These are phyloP conservation scores for Nothophaeocryptopus gaeumannii DNA, from an alignment of 2,329 filamentous ascomycete genomes.

Conservation along the genomic window DNA sequence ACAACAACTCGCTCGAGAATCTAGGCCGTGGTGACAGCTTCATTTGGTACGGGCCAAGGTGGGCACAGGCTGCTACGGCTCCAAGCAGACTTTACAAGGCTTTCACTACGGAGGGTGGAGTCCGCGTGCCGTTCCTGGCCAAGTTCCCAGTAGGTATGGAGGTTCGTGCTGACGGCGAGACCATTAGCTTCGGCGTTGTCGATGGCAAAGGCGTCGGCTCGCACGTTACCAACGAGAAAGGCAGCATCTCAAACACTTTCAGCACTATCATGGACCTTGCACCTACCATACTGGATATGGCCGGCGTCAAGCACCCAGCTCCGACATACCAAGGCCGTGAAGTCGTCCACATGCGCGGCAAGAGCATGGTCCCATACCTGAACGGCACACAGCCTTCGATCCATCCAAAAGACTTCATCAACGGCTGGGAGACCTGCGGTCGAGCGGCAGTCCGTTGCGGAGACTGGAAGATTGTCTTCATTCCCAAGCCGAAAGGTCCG, in stretches of 20 bases:
- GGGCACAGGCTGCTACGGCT: constrained; percentile 55
- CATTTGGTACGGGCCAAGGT: constrained; percentile 60
- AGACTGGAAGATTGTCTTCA: constrained; percentile 58
- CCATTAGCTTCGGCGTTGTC: constrained; percentile 48
- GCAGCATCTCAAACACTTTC: constrained; percentile 51
- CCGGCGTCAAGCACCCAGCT: constrained; percentile 51
- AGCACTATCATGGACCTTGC: constrained; percentile 46
- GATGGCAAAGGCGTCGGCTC: constrained; percentile 35
- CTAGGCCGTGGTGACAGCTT: constrained; percentile 57
- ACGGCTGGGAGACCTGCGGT: constrained; percentile 58
- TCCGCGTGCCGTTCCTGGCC: constrained; percentile 54
- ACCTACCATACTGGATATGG: constrained; percentile 48
- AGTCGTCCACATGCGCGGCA: constrained; percentile 53
- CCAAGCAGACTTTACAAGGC: constrained; percentile 50
- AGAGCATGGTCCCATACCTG: constrained; percentile 47
- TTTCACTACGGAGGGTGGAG: constrained; percentile 48
- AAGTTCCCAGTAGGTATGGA: constrained; percentile 31
- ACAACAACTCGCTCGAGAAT: constrained; percentile 58
- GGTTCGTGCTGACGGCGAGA: constrained; percentile 17
- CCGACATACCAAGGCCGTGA: constrained; percentile 52
- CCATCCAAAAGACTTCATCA: constrained; percentile 52
- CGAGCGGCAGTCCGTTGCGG: constrained; percentile 55
- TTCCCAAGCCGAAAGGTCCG: constrained; percentile 55
- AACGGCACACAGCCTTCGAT: constrained; percentile 37
- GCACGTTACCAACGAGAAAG: constrained; percentile 20